phyloP scores from a whole-genome alignment of 2,329 filamentous ascomycete species.

The Amphichorda felina region DNA sequence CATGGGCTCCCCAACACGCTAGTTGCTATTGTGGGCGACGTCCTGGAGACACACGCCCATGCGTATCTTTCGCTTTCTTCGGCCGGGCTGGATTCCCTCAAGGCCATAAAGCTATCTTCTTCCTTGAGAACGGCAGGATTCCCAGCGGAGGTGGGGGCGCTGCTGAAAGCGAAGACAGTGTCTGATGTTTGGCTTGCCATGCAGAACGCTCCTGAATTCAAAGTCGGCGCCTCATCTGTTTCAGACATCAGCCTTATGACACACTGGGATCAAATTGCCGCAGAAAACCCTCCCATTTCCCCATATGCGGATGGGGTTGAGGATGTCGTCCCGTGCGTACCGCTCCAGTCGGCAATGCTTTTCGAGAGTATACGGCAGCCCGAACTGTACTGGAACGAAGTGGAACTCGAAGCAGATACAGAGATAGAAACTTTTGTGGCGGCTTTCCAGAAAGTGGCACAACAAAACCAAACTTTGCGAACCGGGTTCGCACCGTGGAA shows the following conservation, averaged over 20 bases:
- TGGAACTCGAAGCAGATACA: constrained; percentile 48
- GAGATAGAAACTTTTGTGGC: constrained; percentile 21
- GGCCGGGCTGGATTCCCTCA: constrained; percentile 50
- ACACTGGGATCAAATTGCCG: constrained; percentile 8
- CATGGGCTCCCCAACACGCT: constrained; percentile 4
- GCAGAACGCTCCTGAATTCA: neutral
- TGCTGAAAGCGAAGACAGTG: constrained; percentile 45
- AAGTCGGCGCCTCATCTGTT: neutral
- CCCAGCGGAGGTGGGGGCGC: constrained; percentile 40
- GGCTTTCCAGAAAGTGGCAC: constrained; percentile 37
- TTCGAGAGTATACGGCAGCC: constrained; percentile 52
- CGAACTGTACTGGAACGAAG: constrained; percentile 65
- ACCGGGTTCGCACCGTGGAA: constrained; percentile 47
- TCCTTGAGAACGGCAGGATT: constrained; percentile 45
- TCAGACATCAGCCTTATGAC: constrained; percentile 8
- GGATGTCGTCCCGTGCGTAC: constrained; percentile 50
- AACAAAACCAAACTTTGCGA: constrained; percentile 55
- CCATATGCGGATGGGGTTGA: constrained; percentile 16
- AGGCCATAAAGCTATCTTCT: constrained; percentile 40
- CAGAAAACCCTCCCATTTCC: constrained; percentile 6
- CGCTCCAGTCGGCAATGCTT: constrained; percentile 71
- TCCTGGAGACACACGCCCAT: constrained; percentile 24
- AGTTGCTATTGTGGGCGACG: constrained; percentile 21
- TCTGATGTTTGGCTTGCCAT: constrained; percentile 12
- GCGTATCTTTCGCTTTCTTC: constrained; percentile 32